Base-by-base conservation (phyloP, 73 alveolate genomes). In the Tetrahymena thermophila region DNA sequence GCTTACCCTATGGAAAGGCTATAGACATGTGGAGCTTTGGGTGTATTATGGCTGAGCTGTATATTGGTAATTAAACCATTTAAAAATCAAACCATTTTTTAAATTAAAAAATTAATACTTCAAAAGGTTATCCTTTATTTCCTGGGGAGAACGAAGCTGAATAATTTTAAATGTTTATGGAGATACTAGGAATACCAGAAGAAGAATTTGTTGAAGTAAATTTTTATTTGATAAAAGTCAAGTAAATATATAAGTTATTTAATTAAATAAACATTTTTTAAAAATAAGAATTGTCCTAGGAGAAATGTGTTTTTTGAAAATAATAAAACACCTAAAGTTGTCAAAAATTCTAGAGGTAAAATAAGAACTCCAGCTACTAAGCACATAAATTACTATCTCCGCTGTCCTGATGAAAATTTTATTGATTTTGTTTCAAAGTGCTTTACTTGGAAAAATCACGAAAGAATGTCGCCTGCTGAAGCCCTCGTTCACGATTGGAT, bases 21-120 rank as follows among this genome's bases (percentile, higher is more conserved):
- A 99, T 98, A 23, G 99, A 99, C 95, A 99, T 99, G 98, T 99
- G 99, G 99, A 97, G 99, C 83, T 98, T 99, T 85, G 99, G 99
- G 28, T 99, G 99, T 96, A 98, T 99, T 31, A 97, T 99, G 94
- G 98, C 97, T 89, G 99, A 99, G 96, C 97, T 99, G 94, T 94
- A 97, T 43, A 97, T 98, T 9, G 99, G 99, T 40, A 94, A 38
- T 44, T 97, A 97, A 34, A 4, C 96, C 0, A 96, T 97, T 94
- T 97, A 97, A 21, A 97, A 97, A 55, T 97, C 94, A 85, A 94
- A 93, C 85, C 13, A 96, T 28, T 95, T 96, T 50, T 94, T 93
- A 23, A 97, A 97, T 50, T 19, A 50, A 19, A 2, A 71, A 3
- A n/a, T 31, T 7, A 71, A 19, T 19, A 28, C n/a, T 71, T 28